phyloP scores from a whole-genome alignment of 495 filamentous ascomycete genomes.

The Penicillium ochrochloron region DNA sequence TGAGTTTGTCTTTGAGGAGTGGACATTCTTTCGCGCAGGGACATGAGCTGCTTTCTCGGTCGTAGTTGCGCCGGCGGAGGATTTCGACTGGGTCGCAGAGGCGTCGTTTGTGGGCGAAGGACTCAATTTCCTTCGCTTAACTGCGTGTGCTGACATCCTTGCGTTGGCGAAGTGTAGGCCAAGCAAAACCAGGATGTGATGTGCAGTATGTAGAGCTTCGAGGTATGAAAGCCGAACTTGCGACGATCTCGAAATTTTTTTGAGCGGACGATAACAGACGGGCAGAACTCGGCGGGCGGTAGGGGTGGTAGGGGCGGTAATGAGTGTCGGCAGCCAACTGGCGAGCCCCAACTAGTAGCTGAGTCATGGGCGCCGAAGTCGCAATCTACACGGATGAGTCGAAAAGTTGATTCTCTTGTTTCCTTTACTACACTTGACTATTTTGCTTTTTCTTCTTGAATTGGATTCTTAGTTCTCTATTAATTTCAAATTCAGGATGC shows the following conservation, averaged over 20 bases:
- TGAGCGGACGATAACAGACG: constrained; percentile 26
- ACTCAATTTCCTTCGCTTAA: constrained; percentile 47
- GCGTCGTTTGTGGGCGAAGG: constrained; percentile 26
- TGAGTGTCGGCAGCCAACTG: neutral
- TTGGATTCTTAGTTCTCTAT: constrained; percentile 6
- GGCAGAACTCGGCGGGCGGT: constrained; percentile 5
- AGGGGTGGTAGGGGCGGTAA: neutral
- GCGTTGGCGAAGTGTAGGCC: neutral
- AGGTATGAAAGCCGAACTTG: constrained; percentile 3
- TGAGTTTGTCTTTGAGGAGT: constrained; percentile 17
- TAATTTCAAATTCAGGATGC: constrained; percentile 32
- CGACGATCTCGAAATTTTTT: constrained; percentile 32
- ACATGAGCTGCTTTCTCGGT: constrained; percentile 16
- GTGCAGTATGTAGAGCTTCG: neutral
- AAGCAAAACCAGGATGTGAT: constrained; percentile 8
- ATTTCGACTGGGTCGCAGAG: constrained; percentile 18
- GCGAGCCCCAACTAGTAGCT: constrained; percentile 7
- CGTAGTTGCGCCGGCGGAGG: constrained; percentile 5
- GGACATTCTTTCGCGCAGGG: constrained; percentile 18
- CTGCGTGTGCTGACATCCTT: constrained; percentile 40
- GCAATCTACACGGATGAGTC: constrained; percentile 27
- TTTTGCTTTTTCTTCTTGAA: constrained; percentile 14
- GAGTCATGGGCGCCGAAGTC: constrained; percentile 41
- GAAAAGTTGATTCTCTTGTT: constrained; percentile 6
- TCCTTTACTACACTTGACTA: constrained; percentile 14